Evolutionary conservation across 2,329 filamentous ascomycete genomes (phyloP).

Genomic region (Paraphoma sp.): DNA sequence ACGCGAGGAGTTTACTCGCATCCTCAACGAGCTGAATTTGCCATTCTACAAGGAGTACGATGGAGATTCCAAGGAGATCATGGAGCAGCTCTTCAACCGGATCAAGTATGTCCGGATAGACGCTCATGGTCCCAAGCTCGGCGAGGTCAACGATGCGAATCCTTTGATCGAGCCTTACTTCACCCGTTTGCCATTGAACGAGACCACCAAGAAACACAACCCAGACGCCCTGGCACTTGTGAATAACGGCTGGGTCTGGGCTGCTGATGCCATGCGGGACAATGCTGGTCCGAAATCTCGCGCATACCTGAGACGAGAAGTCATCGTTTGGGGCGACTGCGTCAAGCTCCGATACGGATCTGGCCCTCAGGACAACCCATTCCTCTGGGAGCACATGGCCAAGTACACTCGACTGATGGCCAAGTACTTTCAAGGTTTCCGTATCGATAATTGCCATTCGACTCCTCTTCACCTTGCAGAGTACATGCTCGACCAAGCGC

Average conservation of each 20-base stretch:
- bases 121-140: conserved; percentile 84
- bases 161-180: conserved; percentile 95
- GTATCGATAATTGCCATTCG: conserved; percentile 98
- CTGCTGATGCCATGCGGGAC: conserved; percentile 90
- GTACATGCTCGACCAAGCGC: conserved; percentile 92
- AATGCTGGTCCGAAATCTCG: conserved; percentile 88
- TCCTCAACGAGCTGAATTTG: conserved; percentile 86
- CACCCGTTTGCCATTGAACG: conserved; percentile 82
- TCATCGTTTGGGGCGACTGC: conserved; percentile 98
- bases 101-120: conserved; percentile 96
- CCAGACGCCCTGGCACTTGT: conserved; percentile 80
- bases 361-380: conserved; percentile 83
- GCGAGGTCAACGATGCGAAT: conserved; percentile 75
- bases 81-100: conserved; percentile 91
- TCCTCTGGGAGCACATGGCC: conserved; percentile 94
- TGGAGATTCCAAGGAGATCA: conserved; percentile 77
- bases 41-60: conserved; percentile 94
- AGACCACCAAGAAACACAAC: conserved; percentile 77
- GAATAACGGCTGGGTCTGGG: conserved; percentile 99
- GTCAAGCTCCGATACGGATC: conserved; percentile 93
- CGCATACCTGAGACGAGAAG: conserved; percentile 93
- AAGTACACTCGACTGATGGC: conserved; percentile 91
- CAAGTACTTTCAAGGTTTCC: conserved; percentile 92
- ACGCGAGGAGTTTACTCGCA: conserved; percentile 61
- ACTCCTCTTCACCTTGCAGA: conserved; percentile 94